These are phyloP conservation scores for Aureobasidium sp. DNA, from an alignment of 2,329 filamentous ascomycete species.

Conservation along the genomic window DNA sequence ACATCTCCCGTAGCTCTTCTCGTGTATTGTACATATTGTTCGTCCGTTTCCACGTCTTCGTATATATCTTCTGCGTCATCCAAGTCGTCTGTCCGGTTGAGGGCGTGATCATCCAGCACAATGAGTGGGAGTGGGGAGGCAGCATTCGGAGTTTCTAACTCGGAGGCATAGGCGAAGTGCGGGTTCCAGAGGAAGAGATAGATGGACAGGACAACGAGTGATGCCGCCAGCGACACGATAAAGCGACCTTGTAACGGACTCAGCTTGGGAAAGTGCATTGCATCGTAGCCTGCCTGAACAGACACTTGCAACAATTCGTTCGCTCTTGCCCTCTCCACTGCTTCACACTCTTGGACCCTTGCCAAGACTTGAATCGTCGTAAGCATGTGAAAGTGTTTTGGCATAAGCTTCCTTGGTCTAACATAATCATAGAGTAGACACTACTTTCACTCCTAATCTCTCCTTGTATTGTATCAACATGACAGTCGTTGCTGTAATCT, in stretches of 20 bases:
- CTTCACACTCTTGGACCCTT: neutral
- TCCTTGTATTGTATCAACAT: neutral
- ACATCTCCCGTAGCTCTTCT: conserved; percentile 15
- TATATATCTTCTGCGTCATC: conserved; percentile 25
- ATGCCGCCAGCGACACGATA: conserved; percentile 57
- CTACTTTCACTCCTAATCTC: neutral
- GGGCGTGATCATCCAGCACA: conserved; percentile 4
- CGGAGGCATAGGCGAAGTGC: conserved; percentile 56
- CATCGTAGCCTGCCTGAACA: conserved; percentile 18
- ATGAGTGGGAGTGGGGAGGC: conserved; percentile 11
- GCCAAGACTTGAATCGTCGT: conserved; percentile 1
- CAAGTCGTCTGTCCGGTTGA: neutral
- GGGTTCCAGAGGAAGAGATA: conserved; percentile 55
- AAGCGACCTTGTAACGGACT: conserved; percentile 66
- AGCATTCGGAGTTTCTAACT: conserved; percentile 34
- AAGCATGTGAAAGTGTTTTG: conserved; percentile 10
- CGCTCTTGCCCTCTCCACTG: neutral
- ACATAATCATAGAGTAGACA: neutral
- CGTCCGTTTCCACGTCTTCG: conserved; percentile 37
- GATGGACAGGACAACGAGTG: conserved; percentile 52
- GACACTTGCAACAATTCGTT: neutral
- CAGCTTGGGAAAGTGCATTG: conserved; percentile 45
- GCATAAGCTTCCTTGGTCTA: neutral
- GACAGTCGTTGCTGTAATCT: neutral
- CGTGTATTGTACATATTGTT: neutral